These are phyloP conservation scores for Ogataea polymorpha DNA, from an alignment of 805 yeast genomes.

Conservation along the genomic window DNA sequence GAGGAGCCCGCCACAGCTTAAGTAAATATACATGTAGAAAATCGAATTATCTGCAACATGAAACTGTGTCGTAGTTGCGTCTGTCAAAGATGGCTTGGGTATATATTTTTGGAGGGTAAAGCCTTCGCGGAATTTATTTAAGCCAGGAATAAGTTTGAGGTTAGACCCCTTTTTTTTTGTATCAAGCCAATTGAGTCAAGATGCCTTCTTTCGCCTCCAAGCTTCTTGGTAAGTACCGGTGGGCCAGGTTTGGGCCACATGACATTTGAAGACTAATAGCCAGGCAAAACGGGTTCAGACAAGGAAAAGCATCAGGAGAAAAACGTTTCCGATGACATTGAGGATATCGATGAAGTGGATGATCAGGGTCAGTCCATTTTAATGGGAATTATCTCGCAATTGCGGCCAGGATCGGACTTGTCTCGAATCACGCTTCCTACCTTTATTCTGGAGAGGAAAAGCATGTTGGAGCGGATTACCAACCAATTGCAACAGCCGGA, in stretches of 20 bases:
- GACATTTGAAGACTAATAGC: not conserved
- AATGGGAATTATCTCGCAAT: constrained; percentile 82
- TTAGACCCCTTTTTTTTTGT: not conserved
- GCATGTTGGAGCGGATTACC: constrained; percentile 94
- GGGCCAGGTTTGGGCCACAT: not conserved
- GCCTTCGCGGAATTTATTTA: constrained; percentile 5
- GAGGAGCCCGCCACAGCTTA: constrained; percentile 10
- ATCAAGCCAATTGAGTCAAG: not conserved
- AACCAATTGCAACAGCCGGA: constrained; percentile 82
- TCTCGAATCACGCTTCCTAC: constrained; percentile 93
- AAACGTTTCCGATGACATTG: constrained; percentile 34
- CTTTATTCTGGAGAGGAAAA: constrained; percentile 88
- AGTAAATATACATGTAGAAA: not conserved
- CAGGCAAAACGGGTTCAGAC: constrained; percentile 24
- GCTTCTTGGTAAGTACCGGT: constrained; percentile 24
- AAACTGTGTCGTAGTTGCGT: constrained; percentile 1
- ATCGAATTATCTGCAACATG: not conserved
- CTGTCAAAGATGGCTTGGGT: not conserved
- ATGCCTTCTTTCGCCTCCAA: constrained; percentile 30
- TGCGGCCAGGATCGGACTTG: constrained; percentile 89
- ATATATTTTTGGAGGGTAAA: not conserved
- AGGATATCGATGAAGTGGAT: constrained; percentile 90
- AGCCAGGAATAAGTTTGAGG: not conserved
- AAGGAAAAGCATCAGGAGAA: constrained; percentile 17
- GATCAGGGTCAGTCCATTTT: constrained; percentile 85